Conservation (phyloP, 805 yeast genomes). For the Pichia exigua region DNA sequence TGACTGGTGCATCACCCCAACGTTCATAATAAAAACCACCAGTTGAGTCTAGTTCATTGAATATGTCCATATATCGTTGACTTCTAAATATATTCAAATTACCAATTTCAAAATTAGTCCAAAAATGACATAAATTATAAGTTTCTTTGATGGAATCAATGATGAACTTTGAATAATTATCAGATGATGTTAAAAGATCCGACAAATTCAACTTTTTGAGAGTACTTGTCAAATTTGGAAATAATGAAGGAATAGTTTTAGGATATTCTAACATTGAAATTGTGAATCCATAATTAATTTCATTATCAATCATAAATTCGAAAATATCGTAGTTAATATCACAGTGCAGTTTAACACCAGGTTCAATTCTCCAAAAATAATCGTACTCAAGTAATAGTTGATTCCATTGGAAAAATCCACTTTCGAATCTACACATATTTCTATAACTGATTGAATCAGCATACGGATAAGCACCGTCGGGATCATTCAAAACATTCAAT, state of each 20-base stretch:
- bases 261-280: slow-evolving; percentile 65
- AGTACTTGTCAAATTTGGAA: slow-evolving; percentile 29
- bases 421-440: slow-evolving; percentile 85
- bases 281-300: slow-evolving; percentile 66
- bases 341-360: slow-evolving; percentile 67
- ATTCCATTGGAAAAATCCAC: slow-evolving; percentile 77
- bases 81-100: slow-evolving; percentile 63
- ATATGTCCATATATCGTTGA: slow-evolving; percentile 56
- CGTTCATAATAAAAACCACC: slow-evolving; percentile 87
- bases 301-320: slow-evolving; percentile 61
- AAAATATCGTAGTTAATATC: slow-evolving; percentile 71
- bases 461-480: slow-evolving; percentile 42
- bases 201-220: slow-evolving; percentile 31
- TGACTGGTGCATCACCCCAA: slow-evolving; percentile 92
- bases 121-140: slow-evolving; percentile 76
- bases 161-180: slow-evolving; percentile 50
- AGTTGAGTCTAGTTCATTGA: slow-evolving; percentile 60
- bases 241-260: slow-evolving; percentile 54
- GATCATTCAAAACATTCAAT: slow-evolving; percentile 15
- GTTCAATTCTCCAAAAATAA: slow-evolving; percentile 92
- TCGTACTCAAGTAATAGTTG: slow-evolving; percentile 60
- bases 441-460: slow-evolving; percentile 59
- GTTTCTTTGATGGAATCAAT: slow-evolving; percentile 50
- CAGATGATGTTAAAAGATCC: slow-evolving; percentile 31
- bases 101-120: slow-evolving; percentile 85